Percentiles rank a stretch among this genome's conserved stretches.
Evolutionary conservation across 2,329 filamentous ascomycete species (phyloP).

Genomic region (Sordariomycetes sp.): DNA sequence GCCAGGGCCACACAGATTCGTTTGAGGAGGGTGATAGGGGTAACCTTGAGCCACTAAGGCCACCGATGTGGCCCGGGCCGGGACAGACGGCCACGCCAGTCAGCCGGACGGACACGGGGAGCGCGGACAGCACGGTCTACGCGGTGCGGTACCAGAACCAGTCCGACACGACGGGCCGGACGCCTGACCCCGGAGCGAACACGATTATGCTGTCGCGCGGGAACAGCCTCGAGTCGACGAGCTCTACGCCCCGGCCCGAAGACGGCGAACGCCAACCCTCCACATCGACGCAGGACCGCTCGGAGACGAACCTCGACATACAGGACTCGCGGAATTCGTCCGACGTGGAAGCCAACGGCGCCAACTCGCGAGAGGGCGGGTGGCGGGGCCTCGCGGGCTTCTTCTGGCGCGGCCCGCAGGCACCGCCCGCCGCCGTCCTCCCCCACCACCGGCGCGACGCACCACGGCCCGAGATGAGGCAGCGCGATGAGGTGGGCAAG

Average conservation of each 20-base stretch:
- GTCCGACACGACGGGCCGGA: slow-evolving; percentile 37
- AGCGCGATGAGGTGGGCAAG: slow-evolving; percentile 16
- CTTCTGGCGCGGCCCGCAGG: neutral
- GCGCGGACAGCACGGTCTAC: slow-evolving; percentile 54
- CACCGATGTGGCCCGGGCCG: slow-evolving; percentile 46
- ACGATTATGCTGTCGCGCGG: neutral
- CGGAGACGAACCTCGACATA: no score
- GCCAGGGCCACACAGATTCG: slow-evolving; percentile 7
- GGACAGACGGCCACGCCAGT: slow-evolving; percentile 43
- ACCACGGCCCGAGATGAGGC: slow-evolving; percentile 6
- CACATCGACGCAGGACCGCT: neutral
- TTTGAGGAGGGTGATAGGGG: neutral
- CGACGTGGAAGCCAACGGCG: slow-evolving; percentile 7
- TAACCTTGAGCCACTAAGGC: slow-evolving; percentile 21
- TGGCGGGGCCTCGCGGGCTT: neutral
- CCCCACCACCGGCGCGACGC: neutral
- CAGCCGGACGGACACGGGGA: slow-evolving; percentile 52
- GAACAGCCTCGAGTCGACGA: neutral
- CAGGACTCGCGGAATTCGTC: neutral
- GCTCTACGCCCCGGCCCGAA: neutral
- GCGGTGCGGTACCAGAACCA: slow-evolving; percentile 50
- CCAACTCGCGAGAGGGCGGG: neutral
- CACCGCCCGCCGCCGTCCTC: neutral
- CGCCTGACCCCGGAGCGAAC: slow-evolving; percentile 23
- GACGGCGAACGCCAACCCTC: neutral